Evolutionary conservation across 306 rosid genomes (phyloP).

Genomic region (Phaseolus lunatus): DNA sequence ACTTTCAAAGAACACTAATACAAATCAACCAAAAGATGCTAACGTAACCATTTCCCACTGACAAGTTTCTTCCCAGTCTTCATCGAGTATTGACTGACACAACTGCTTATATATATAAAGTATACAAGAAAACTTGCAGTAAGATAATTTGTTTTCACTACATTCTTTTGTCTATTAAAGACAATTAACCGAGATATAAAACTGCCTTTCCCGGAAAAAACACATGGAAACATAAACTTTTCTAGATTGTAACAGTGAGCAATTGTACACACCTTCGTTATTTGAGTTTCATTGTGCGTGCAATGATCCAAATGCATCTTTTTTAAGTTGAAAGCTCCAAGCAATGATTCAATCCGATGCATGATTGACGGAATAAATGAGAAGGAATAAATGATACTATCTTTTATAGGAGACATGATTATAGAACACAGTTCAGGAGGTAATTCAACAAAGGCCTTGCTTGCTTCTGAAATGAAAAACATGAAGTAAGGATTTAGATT

Average conservation of each 20-base stretch:
- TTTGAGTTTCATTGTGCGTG: conserved; percentile 62
- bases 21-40: conserved; percentile 23
- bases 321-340: conserved; percentile 69
- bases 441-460: conserved; percentile 61
- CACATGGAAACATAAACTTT: conserved; percentile 13
- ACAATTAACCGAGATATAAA: neutral
- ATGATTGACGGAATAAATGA: conserved; percentile 81
- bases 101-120: neutral
- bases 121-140: neutral
- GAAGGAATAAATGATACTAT: conserved; percentile 59
- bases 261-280: conserved; percentile 59
- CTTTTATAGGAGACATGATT: conserved; percentile 75
- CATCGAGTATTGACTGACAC: neutral
- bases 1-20: conserved; percentile 1
- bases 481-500: conserved; percentile 28
- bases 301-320: conserved; percentile 64
- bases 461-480: conserved; percentile 57
- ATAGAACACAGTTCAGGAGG: conserved; percentile 85
- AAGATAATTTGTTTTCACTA: neutral
- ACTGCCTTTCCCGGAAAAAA: neutral
- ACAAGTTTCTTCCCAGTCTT: conserved; percentile 29
- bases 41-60: neutral
- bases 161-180: neutral
- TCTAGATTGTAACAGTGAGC: neutral
- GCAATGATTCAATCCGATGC: conserved; percentile 76